Conservation (phyloP, 768 basidiomycete genomes). For the Ephemerocybe angulata region DNA sequence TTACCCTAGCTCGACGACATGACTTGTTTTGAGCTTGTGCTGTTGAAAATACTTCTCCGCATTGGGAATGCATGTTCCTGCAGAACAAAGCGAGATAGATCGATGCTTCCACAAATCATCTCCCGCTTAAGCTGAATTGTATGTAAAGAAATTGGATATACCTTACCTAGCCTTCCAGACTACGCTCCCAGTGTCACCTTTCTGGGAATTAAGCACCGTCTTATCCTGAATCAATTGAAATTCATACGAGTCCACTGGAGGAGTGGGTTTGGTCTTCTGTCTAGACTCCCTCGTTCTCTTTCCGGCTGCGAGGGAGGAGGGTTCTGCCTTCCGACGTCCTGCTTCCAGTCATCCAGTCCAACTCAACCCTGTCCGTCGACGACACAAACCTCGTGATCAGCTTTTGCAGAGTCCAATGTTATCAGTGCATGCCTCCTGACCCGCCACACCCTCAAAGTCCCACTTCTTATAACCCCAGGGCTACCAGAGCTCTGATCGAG, state of each 20-base stretch:
- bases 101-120: constrained; percentile 46
- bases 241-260: constrained; percentile 27
- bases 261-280: constrained; percentile 1
- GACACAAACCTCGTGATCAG: too few species aligned
- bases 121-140: background rate
- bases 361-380: too few species aligned
- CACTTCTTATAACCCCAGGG: too few species aligned
- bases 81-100: constrained; percentile 60
- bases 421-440: too few species aligned
- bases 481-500: too few species aligned
- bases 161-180: constrained; percentile 78
- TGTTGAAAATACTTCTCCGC: constrained; percentile 40
- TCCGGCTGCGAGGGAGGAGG: background rate
- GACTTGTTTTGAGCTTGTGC: constrained; percentile 38
- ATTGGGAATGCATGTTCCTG: constrained; percentile 47
- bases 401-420: too few species aligned
- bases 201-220: constrained; percentile 65
- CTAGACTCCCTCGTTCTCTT: background rate
- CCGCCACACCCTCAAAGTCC: too few species aligned
- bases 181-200: constrained; percentile 84
- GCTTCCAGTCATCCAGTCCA: too few species aligned
- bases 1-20: constrained; percentile 75
- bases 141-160: background rate
- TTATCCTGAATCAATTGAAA: constrained; percentile 68
- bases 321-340: background rate